phyloP scores from a whole-genome alignment of 345 rosid species.

The sweet orange (Citrus sinensis) region DNA sequence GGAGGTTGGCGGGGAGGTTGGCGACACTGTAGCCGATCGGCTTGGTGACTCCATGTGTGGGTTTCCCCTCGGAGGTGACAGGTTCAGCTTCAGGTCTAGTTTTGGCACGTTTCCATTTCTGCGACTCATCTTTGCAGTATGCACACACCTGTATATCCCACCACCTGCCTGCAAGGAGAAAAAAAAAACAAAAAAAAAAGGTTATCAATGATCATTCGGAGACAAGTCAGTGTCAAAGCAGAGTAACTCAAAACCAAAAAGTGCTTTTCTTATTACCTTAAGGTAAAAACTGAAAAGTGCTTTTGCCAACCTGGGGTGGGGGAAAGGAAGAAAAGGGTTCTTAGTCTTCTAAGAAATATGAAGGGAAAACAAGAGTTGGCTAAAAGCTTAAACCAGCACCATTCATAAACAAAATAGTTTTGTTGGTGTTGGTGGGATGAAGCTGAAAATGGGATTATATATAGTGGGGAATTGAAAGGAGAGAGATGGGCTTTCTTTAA shows the following conservation, averaged over 20 bases:
- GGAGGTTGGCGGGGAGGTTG: slow-evolving; percentile 87
- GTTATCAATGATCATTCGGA: background rate
- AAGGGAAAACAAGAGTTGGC: background rate
- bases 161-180: slow-evolving; percentile 1
- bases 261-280: background rate
- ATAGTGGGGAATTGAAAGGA: slow-evolving; percentile 27
- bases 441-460: slow-evolving; percentile 52
- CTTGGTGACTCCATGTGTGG: slow-evolving; percentile 55
- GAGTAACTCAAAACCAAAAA: too few relatives aligned
- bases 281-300: background rate
- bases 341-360: too few relatives aligned
- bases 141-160: background rate
- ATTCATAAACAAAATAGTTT: background rate
- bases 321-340: background rate
- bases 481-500: slow-evolving; percentile 57
- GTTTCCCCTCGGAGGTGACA: slow-evolving; percentile 65
- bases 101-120: slow-evolving; percentile 61
- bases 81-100: slow-evolving; percentile 86
- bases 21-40: slow-evolving; percentile 63
- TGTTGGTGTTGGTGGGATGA: slow-evolving; percentile 14
- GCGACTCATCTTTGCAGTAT: slow-evolving; percentile 55
- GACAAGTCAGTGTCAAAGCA: background rate
- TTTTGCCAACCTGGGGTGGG: background rate
- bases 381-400: slow-evolving; percentile 5
- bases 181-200: background rate